These are phyloP conservation scores for Tolypocladium tropicale DNA, from an alignment of 2,329 filamentous ascomycete genomes.

Conservation along the genomic window DNA sequence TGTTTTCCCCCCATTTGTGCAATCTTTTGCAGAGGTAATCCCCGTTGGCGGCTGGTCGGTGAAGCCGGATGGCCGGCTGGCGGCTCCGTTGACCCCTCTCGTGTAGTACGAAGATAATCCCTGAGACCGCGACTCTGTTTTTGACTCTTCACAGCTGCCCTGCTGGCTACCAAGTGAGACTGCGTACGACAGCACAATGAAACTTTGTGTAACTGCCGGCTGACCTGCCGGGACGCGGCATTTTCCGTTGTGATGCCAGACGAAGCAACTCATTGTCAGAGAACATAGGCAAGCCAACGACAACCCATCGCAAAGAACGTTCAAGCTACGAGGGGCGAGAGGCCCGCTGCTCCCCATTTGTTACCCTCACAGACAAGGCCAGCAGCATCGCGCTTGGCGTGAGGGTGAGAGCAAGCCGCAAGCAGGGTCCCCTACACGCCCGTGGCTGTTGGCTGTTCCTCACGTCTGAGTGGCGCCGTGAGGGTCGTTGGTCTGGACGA, in stretches of 20 bases:
- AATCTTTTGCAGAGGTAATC: too few relatives aligned
- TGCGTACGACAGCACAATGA: background rate
- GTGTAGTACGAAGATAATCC: background rate
- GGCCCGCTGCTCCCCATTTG: background rate
- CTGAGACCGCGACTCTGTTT: background rate
- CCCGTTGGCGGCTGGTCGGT: too few relatives aligned
- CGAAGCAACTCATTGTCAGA: background rate
- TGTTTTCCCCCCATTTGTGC: too few relatives aligned
- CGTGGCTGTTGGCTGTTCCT: background rate
- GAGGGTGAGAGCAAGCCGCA: background rate
- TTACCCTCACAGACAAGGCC: background rate
- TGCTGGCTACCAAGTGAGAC: background rate
- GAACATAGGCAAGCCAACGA: background rate
- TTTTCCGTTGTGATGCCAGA: background rate
- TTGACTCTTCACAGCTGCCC: background rate
- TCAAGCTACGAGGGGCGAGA: background rate
- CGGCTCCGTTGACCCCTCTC: background rate
- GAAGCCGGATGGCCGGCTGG: background rate
- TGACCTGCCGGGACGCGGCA: background rate
- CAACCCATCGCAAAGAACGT: background rate
- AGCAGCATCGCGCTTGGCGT: background rate
- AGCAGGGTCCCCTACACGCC: background rate
- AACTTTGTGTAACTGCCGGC: background rate
- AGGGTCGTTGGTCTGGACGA: background rate
- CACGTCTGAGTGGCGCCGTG: background rate